Percentiles rank a stretch among this genome's conserved stretches.
phyloP scores from a whole-genome alignment of 768 basidiomycete species.

The Obba rivulosa region DNA sequence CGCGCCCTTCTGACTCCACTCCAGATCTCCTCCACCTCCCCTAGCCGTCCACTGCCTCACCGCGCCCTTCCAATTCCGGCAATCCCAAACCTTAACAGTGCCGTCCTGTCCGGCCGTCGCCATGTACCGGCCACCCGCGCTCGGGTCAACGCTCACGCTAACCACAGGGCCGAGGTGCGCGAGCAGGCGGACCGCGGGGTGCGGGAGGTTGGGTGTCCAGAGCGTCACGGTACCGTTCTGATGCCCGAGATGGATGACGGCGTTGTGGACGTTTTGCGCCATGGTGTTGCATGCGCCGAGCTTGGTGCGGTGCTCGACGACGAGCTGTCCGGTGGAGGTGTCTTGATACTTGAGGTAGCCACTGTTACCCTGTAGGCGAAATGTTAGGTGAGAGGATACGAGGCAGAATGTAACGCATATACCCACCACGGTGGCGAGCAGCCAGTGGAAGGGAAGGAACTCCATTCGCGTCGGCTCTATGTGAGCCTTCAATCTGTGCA shows the following conservation, averaged over 20 bases:
- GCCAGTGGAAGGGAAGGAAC: conserved; percentile 94
- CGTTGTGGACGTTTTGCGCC: conserved; percentile 89
- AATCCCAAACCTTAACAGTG: conserved; percentile 93
- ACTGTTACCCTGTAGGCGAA: conserved; percentile 61
- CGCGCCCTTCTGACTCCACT: conserved; percentile 84
- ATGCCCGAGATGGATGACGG: conserved; percentile 92
- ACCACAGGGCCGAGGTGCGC: conserved; percentile 87
- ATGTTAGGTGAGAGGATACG: neutral
- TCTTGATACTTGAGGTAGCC: conserved; percentile 97
- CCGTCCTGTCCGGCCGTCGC: conserved; percentile 87
- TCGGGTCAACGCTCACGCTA: conserved; percentile 78
- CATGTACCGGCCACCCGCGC: conserved; percentile 84
- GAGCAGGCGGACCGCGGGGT: conserved; percentile 87
- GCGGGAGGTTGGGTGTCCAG: conserved; percentile 93
- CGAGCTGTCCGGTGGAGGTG: conserved; percentile 84
- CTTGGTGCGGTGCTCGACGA: conserved; percentile 86
- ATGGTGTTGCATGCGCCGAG: conserved; percentile 81
- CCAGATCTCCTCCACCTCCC: conserved; percentile 61
- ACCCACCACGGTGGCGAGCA: conserved; percentile 78
- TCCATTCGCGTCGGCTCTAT: conserved; percentile 88
- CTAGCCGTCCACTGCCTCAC: conserved; percentile 75
- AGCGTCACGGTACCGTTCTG: conserved; percentile 93
- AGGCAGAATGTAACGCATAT: neutral
- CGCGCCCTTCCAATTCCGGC: conserved; percentile 88
- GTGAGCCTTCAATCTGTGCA: conserved; percentile 79